Conservation (phyloP, 2,329 filamentous ascomycete species). For the Ascochyta fabae region DNA sequence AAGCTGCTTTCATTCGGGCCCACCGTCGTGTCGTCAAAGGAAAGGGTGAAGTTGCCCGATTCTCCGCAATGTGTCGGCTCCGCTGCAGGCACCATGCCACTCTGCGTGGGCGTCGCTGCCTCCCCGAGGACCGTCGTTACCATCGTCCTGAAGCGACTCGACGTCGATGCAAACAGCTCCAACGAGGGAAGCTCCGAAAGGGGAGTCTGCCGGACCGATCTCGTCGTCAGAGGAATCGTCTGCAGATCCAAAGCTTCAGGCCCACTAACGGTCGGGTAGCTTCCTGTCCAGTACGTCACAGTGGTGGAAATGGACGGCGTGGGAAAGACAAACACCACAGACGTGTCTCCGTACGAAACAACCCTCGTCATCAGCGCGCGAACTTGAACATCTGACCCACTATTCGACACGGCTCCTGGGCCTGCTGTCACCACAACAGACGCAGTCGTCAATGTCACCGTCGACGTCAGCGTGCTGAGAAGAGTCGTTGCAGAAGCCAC, state of each 20-base stretch:
- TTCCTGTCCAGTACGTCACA: constrained; percentile 43
- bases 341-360: constrained; percentile 31
- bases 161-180: constrained; percentile 20
- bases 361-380: constrained; percentile 32
- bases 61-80: constrained; percentile 51
- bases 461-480: background rate
- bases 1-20: constrained; percentile 40
- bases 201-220: constrained; percentile 28
- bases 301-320: constrained; percentile 39
- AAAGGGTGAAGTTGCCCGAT: constrained; percentile 52
- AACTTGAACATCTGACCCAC: constrained; percentile 3
- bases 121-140: constrained; percentile 17
- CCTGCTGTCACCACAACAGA: background rate
- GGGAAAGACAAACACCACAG: constrained; percentile 39
- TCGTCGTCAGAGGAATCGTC: constrained; percentile 30
- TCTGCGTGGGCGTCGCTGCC: constrained; percentile 5
- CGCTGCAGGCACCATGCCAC: constrained; percentile 2
- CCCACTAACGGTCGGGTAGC: constrained; percentile 36
- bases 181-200: constrained; percentile 30
- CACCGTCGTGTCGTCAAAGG: constrained; percentile 36
- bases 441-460: background rate
- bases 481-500: background rate
- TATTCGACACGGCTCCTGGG: background rate
- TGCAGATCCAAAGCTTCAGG: constrained; percentile 33
- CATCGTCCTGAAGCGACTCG: constrained; percentile 21